Conservation (phyloP, 139 green algal genomes). For the Tetraselmis striata region DNA sequence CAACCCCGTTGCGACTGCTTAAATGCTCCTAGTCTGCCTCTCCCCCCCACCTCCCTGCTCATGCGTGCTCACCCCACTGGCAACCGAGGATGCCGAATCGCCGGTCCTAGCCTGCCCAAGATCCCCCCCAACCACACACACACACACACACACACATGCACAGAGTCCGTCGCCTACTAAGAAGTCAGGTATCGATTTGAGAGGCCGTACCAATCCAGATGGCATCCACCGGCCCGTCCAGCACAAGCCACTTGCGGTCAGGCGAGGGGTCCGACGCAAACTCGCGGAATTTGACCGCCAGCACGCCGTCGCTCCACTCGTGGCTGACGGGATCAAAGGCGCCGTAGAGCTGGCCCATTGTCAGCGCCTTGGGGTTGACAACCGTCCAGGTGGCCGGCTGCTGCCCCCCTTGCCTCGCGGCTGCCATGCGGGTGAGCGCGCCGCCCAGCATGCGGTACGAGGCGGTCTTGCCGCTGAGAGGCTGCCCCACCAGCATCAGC, state of each 20-base stretch:
- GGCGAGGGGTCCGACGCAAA: slow-evolving; percentile 7
- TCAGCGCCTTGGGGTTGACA: slow-evolving; percentile 31
- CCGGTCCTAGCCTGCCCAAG: too few relatives aligned
- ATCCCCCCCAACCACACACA: too few relatives aligned
- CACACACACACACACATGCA: too few relatives aligned
- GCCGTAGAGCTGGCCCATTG: slow-evolving; percentile 34
- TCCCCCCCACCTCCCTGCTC: too few relatives aligned
- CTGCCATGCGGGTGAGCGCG: slow-evolving; percentile 22
- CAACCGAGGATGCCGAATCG: too few relatives aligned
- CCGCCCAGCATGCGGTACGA: slow-evolving; percentile 18
- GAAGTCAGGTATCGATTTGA: too few relatives aligned
- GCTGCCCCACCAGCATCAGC: slow-evolving; percentile 29
- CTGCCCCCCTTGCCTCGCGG: slow-evolving; percentile 4
- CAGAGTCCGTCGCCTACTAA: too few relatives aligned
- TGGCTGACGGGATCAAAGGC: slow-evolving; percentile 25
- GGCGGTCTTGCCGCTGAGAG: slow-evolving; percentile 32
- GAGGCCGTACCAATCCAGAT: slow-evolving; percentile 19
- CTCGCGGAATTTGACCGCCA: slow-evolving; percentile 30
- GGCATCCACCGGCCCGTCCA: slow-evolving; percentile 19
- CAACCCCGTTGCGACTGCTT: too few relatives aligned
- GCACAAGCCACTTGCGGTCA: slow-evolving; percentile 22
- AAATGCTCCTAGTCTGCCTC: too few relatives aligned
- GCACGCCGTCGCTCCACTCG: slow-evolving; percentile 39
- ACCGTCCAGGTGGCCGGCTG: neutral
- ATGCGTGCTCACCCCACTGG: too few relatives aligned